Percentiles rank a stretch among this genome's conserved stretches.
Evolutionary conservation across 768 basidiomycete genomes (phyloP).

Genomic region (Pleurotus platypus): DNA sequence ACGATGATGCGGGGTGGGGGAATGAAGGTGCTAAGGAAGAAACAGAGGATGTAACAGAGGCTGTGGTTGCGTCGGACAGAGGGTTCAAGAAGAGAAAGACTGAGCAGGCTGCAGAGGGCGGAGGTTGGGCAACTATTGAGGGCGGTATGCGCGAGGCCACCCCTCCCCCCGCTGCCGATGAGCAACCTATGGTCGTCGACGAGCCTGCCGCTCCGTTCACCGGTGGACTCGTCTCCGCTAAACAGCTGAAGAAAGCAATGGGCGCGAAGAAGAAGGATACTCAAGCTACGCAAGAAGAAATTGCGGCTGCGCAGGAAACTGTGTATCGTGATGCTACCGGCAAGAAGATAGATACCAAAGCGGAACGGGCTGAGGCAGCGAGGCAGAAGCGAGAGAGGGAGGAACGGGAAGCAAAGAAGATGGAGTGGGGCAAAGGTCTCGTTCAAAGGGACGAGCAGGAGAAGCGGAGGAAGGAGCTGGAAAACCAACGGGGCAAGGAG

Average conservation of each 20-base stretch:
- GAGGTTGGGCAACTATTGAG: slow-evolving; percentile 69
- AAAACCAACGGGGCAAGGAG: slow-evolving; percentile 59
- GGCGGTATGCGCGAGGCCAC: slow-evolving; percentile 49
- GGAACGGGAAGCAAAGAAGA: slow-evolving; percentile 85
- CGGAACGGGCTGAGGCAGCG: slow-evolving; percentile 81
- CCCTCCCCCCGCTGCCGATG: slow-evolving; percentile 57
- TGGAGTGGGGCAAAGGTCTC: slow-evolving; percentile 98
- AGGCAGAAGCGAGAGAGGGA: slow-evolving; percentile 75
- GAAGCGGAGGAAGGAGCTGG: slow-evolving; percentile 57
- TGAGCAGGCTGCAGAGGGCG: slow-evolving; percentile 34
- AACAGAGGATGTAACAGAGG: slow-evolving; percentile 58
- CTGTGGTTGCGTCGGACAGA: slow-evolving; percentile 69
- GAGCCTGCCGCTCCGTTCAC: slow-evolving; percentile 40
- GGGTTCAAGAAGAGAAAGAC: slow-evolving; percentile 73
- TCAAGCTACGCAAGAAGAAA: slow-evolving; percentile 47
- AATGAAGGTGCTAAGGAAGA: slow-evolving; percentile 40
- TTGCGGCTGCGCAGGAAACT: slow-evolving; percentile 76
- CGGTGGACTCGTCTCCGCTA: slow-evolving; percentile 78
- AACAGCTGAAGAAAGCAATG: slow-evolving; percentile 66
- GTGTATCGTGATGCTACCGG: slow-evolving; percentile 92
- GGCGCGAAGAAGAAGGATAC: slow-evolving; percentile 33
- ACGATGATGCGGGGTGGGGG: slow-evolving; percentile 76
- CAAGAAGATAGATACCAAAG: slow-evolving; percentile 84
- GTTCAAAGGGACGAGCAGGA: slow-evolving; percentile 84
- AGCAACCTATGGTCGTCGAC: slow-evolving; percentile 60